Base-by-base conservation (phyloP, 2,329 filamentous ascomycete genomes). In the Talaromyces sp. region DNA sequence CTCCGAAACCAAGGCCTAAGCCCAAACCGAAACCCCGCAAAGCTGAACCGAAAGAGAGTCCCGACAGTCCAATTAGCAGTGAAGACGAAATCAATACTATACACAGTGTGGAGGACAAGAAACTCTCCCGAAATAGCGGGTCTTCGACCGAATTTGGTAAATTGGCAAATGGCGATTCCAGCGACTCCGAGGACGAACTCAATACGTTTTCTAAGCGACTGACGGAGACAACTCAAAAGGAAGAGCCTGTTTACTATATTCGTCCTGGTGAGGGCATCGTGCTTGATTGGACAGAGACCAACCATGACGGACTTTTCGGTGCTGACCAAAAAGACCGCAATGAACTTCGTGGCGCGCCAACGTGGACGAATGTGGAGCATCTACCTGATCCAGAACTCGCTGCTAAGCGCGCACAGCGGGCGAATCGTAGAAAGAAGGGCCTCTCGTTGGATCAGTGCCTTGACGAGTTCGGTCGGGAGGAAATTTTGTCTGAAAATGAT, bases 401-500 rank as follows among this genome's bases (percentile, higher is more conserved):
- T 41, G 85, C 83, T 62, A 87, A 85, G 71, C 86, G 87, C 70
- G 83, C 85, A 64, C 84, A 83, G 62, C 89, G 93, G 43, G 82
- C 83, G 58, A 82, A 81, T 66, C 89, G 92, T 8, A 85, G 84
- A 71, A 90, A 89, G 77, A 84, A 88, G 62, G 95, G 95, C 33
- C 89, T 97, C 69, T 89, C 88, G 0, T 84, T 99, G 4, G 90
- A 95, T 25, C 93, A 97, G 71, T 99, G 95, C 74, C 86, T 99
- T 63, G 90, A 93, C 66, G 95, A 98, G 77, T 98, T 97, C 70
- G 92, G 95, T 73, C 94, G 94, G 75, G 91, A 93, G 67, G 95
- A 99, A 78, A 88, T 97, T 15, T 82, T 99, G 4, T 97, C 94
- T 0, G 92, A 97, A 75, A 91, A 96, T 73, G 96, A 99, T 75